Base-by-base conservation (phyloP, 495 filamentous ascomycete genomes). In the Rhypophila decipiens region DNA sequence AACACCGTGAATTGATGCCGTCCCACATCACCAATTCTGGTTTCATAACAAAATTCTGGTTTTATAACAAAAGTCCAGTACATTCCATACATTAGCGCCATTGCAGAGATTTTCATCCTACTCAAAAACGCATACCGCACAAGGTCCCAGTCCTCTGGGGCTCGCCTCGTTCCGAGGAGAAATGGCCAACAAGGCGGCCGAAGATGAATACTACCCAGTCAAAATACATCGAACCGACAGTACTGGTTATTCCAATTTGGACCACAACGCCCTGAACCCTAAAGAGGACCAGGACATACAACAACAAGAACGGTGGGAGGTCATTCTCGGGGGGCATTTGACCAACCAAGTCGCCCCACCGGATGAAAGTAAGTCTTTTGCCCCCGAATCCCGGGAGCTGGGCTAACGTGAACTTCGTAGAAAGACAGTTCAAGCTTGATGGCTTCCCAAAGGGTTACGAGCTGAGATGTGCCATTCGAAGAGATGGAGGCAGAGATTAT, bases 401-500 rank as follows among this genome's bases (percentile, higher is more conserved):
- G 55, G 42, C n/a, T 9, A 4, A 29, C 17, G n/a, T n/a, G n/a
- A n/a, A n/a, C n/a, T n/a, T n/a, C n/a, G 4, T 34, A 65, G 62
- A 51, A 37, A 46, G 42, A 9, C 56, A 60, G 18, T 67, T 56
- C 50, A 59, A 59, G 39, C 63, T 65, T 18, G 57, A 45, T n/a
- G 39, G 11, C 13, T 50, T 67, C 36, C 64, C 64, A 24, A 51
- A 44, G 27, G 64, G 61, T 5, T 67, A 65, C 40, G 57, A 63
- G 46, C 45, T 67, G 19, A 52, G 64, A 39, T 55, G 48, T 15
- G 55, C 57, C 39, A 43, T 53, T 21, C 42, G 53, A 11, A 58
- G 56, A 23, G 54, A 51, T n/a, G 44, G 44, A n/a, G 47, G 40
- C 20, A 50, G 58, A n/a, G 69, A 72, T 44, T 67, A 65, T 42